These are phyloP conservation scores for Naganishia kalamii DNA, from an alignment of 768 basidiomycete species.

Conservation along the genomic window DNA sequence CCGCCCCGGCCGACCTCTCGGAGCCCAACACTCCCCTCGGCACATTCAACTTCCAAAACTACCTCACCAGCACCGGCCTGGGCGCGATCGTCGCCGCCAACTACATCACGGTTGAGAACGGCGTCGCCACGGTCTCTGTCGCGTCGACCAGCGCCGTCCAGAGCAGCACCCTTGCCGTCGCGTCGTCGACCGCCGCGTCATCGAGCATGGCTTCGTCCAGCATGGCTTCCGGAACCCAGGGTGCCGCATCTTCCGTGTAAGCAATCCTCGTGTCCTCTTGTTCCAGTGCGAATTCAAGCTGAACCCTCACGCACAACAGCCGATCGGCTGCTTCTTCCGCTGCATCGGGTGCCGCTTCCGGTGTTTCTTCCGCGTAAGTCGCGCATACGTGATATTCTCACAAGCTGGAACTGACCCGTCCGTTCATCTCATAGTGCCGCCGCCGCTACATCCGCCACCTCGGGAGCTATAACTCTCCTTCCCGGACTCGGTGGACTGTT, in stretches of 20 bases:
- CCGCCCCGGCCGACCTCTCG: slow-evolving; percentile 57
- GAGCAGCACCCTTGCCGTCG: slow-evolving; percentile 55
- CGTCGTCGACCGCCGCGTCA: slow-evolving; percentile 2
- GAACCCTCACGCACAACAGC: too few relatives aligned
- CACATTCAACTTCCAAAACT: slow-evolving; percentile 56
- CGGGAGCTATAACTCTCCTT: not conserved
- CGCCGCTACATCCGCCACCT: not conserved
- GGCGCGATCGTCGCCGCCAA: slow-evolving; percentile 62
- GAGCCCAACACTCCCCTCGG: slow-evolving; percentile 54
- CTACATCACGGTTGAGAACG: slow-evolving; percentile 69
- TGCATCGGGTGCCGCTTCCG: not conserved
- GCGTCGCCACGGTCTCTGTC: slow-evolving; percentile 54
- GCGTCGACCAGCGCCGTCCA: slow-evolving; percentile 62
- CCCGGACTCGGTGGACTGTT: slow-evolving; percentile 2
- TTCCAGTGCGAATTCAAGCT: too few relatives aligned
- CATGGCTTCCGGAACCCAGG: not conserved
- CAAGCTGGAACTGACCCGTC: too few relatives aligned
- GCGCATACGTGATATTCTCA: too few relatives aligned
- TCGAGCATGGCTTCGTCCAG: not conserved
- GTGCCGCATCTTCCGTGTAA: too few relatives aligned
- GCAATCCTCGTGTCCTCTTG: too few relatives aligned
- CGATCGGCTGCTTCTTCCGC: not conserved
- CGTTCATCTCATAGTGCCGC: too few relatives aligned
- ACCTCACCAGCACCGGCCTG: slow-evolving; percentile 56
- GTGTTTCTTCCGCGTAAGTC: not conserved